Conservation (phyloP, 2,329 filamentous ascomycete genomes). For the Neonectria coccinea region DNA sequence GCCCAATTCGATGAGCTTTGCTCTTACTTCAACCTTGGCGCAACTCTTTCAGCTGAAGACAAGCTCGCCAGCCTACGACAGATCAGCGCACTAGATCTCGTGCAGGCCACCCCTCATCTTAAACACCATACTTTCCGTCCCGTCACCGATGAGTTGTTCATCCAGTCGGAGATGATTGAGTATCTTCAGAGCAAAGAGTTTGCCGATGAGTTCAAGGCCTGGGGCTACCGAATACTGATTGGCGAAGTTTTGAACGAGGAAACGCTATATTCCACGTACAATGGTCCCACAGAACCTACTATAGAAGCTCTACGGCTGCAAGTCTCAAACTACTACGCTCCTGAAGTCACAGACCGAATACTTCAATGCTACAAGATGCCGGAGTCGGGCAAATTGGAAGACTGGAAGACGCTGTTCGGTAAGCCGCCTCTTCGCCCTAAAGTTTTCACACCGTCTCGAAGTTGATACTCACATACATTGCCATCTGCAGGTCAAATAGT, state of each 20-base stretch:
- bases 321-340: constrained; percentile 58
- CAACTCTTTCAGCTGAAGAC: constrained; percentile 34
- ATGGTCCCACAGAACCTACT: constrained; percentile 48
- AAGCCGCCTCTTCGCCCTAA: constrained; percentile 5
- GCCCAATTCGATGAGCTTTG: constrained; percentile 58
- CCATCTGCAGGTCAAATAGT: constrained; percentile 47
- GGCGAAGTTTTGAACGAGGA: constrained; percentile 59
- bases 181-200: constrained; percentile 54
- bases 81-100: constrained; percentile 48
- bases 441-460: background rate
- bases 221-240: constrained; percentile 53
- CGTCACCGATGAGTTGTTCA: constrained; percentile 56
- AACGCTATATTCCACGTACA: constrained; percentile 57
- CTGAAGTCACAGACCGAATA: constrained; percentile 51
- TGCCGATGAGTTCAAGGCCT: constrained; percentile 51
- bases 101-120: constrained; percentile 51
- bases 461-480: background rate
- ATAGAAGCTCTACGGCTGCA: constrained; percentile 52
- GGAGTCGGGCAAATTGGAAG: constrained; percentile 42
- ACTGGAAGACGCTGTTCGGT: constrained; percentile 55
- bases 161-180: constrained; percentile 52
- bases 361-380: constrained; percentile 53
- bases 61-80: constrained; percentile 51
- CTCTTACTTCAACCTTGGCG: constrained; percentile 47
- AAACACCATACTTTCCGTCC: constrained; percentile 60